A percentile compares a stretch with the other conserved stretches of the same genome.
These are phyloP conservation scores for Serendipita sp. DNA, from an alignment of 768 basidiomycete species.

Conservation along the genomic window DNA sequence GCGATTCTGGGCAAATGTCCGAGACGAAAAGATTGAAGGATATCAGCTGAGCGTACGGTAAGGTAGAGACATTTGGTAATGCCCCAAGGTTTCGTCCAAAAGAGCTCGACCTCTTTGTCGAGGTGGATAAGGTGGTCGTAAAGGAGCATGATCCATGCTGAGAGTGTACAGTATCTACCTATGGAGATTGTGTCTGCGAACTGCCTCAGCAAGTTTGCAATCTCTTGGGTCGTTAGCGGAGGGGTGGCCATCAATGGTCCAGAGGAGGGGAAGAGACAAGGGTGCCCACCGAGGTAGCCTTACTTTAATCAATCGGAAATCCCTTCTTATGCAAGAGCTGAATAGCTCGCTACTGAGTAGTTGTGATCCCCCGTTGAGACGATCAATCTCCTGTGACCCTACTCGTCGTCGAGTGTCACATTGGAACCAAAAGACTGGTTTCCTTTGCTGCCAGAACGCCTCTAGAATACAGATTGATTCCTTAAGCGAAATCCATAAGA, in stretches of 20 bases:
- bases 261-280: background rate
- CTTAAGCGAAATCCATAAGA: too few species aligned
- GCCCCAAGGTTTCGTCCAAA: conserved; percentile 1
- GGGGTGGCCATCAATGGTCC: background rate
- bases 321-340: background rate
- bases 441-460: too few species aligned
- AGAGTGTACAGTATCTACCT: background rate
- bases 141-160: background rate
- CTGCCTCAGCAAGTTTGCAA: background rate
- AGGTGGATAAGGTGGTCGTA: conserved; percentile 2
- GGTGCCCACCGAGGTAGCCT: background rate
- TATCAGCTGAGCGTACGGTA: background rate
- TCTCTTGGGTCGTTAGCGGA: background rate
- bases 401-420: too few species aligned
- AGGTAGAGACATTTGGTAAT: conserved; percentile 1
- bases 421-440: too few species aligned
- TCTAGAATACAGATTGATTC: too few species aligned
- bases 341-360: too few species aligned
- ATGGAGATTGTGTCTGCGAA: background rate
- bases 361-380: too few species aligned
- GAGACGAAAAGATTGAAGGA: background rate
- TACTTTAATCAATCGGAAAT: background rate
- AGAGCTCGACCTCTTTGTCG: conserved; percentile 2
- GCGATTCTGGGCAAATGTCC: background rate
- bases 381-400: too few species aligned